Evolutionary conservation across 257 asterid genomes (phyloP), one percentile per base, ranked within the genome.

Genomic region (Cordia subcordata): DNA sequence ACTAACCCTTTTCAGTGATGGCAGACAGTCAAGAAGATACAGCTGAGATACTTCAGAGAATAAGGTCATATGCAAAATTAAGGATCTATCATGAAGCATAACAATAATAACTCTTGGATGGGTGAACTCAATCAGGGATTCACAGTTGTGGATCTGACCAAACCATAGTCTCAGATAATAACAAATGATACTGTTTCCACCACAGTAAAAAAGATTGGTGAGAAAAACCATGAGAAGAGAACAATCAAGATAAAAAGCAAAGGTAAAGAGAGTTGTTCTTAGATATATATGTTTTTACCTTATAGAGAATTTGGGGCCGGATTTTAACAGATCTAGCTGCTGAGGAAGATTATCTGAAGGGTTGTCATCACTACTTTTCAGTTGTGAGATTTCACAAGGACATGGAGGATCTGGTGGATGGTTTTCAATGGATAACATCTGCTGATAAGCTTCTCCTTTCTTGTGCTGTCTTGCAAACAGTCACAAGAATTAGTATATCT

Each of bases 391-490:
- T 76, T 75, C 82, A 50, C 66, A 53, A 70, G 80, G 57, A 71
- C 73, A 71, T 51, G 66, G 52, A 78, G 74, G 90, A 90, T 83
- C 96, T 85, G 82, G 81, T 77, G 88, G 95, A 72, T 86, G 85
- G 79, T 84, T 81, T 82, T 82, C 96, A 91, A 72, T 77, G 90
- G 95, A 85, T 88, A 86, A 86, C 96, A 88, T 88, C 96, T 91
- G 98, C 86, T 75, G 76, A 76, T 73, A 70, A 62, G 63, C 76
- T 76, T 87, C 79, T 68, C 75, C 77, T 79, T 74, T 68, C 92
- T 75, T 79, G 91, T 72, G 94, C 95, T 85, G 96, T 79, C 59
- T 75, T 65, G 27, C 70, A 74, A 77, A 85, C 96, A 87, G 89
- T 76, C 94, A 85, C 96, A 87, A 85, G 96, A 82, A 77, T 75